Conservation (phyloP, 2,329 filamentous ascomycete genomes). For the Botrytis hyacinthi region DNA sequence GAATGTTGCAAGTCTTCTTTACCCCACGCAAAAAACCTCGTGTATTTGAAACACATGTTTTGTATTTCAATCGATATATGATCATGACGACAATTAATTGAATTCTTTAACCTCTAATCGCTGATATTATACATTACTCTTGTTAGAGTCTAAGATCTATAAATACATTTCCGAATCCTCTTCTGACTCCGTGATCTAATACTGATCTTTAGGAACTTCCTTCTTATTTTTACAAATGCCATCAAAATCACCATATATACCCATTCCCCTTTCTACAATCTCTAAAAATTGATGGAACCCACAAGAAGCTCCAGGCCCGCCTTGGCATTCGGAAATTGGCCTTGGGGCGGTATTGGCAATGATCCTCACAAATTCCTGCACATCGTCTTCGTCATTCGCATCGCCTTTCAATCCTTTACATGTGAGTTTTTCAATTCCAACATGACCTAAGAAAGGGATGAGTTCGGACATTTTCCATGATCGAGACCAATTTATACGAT, state of each 20-base stretch:
- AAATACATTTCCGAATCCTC: background rate
- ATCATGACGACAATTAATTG: background rate
- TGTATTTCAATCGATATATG: background rate
- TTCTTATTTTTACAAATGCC: constrained; percentile 33
- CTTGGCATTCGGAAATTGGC: constrained; percentile 47
- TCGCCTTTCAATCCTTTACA: constrained; percentile 54
- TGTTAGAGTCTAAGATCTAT: background rate
- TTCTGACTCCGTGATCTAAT: background rate
- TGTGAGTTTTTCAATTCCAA: constrained; percentile 63
- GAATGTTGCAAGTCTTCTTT: background rate
- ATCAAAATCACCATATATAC: constrained; percentile 38
- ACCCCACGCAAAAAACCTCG: background rate
- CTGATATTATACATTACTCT: background rate
- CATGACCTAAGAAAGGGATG: constrained; percentile 63
- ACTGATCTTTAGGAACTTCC: constrained; percentile 13
- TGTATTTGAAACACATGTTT: background rate
- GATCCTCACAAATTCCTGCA: constrained; percentile 52
- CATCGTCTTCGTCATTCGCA: constrained; percentile 46
- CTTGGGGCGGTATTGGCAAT: constrained; percentile 52
- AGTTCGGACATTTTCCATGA: constrained; percentile 63
- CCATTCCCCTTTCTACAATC: constrained; percentile 45
- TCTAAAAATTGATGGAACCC: constrained; percentile 44
- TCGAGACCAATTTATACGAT: constrained; percentile 60
- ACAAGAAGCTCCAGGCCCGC: constrained; percentile 53
- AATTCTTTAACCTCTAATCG: background rate